Base-by-base conservation (phyloP, 306 rosid genomes). In the Fragaria nilgerrensis region DNA sequence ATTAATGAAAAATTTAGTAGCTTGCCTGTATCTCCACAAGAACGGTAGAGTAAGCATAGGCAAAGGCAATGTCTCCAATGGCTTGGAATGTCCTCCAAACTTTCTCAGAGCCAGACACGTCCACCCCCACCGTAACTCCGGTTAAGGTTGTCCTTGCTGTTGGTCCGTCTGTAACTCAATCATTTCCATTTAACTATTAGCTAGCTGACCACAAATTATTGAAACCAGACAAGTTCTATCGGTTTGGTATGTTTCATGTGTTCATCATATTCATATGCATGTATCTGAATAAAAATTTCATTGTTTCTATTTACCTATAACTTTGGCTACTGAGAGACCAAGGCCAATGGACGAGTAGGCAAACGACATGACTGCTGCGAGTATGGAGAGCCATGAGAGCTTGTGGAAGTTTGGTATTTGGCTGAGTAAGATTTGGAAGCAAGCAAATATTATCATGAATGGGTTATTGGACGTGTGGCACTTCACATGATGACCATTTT, bases 291-390 rank as follows among this genome's bases (percentile, higher is more conserved):
- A 59, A 59, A 12, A 25, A 23, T 59, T 12, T 0, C 68, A 15
- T 29, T 27, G 68, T 29, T 63, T 29, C 36, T 32, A 5, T 63
- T 63, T 77, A 93, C 97, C 87, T 68, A 82, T 74, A 37, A 86
- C 82, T 89, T 86, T 92, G 25, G 97, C 97, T 0, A 96, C 44
- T 49, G 97, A 96, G 70, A 96, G 97, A 0, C 92, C 99, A 0
- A 96, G 88, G 19, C 99, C 99, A n/a, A 96, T 96, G 53, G 91
- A 81, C 1, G 99, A 87, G 55, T 96, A 96, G 44, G 99, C 89
- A 52, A 96, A 96, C 53, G 99, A 96, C 99, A 95, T 95, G 25
- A 95, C n/a, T 14, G 99, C 99, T n/a, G 99, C 99, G 16, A 95
- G 78, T 50, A 95, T 91, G 7, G 99, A 95, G 66, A 95, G 98